Base-by-base conservation (phyloP, 2,329 filamentous ascomycete genomes). In the Fusarium luffae region DNA sequence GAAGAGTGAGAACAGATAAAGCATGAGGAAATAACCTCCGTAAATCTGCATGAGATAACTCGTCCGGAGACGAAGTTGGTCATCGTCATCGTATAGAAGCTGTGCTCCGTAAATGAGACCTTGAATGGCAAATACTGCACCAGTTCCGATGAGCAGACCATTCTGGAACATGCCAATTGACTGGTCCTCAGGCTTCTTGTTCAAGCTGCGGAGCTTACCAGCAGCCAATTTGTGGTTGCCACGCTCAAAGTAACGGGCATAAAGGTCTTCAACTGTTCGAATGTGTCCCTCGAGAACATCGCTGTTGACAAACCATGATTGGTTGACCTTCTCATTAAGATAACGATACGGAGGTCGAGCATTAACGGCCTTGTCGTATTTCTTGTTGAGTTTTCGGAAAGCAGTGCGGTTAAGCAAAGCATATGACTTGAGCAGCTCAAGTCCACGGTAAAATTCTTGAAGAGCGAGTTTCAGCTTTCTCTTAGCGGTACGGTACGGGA, bases 381-480 rank as follows among this genome's bases (percentile, higher is more conserved):
- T 99, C 80, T 99, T 99, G 81, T 97, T 98, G 77, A 99, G 93
- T 79, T 99, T 99, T 32, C 94, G 90, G 76, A 98, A 98, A 0
- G 94, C 96, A 1, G 93, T 97, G 50, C 93, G 88, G 78, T 99
- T 99, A 16, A 98, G 85, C 23, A 97, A 82, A 3, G 94, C 91
- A 75, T 97, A 99, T 0, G 93, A 92, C 81, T 98, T 98, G 63
- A 99, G 85, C 47, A 98, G 83, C 77, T 99, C 96, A 16, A 99
- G 85, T 1, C 93, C 92, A 21, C 95, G 91, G 78, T 99, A 98
- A 78, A 94, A 97, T 78, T 98, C 96, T 75, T 97, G 92, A 51
- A 98, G 80, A 0, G 96, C 96, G 49, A 93, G 83, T 80, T 98
- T 98, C 59, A 99, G 85, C 81, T 98, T 97, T 64, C 92, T 87